A percentile compares a stretch with the other conserved stretches of the same genome.
Conservation (phyloP, 306 rosid genomes). For the Alnus glutinosa region DNA sequence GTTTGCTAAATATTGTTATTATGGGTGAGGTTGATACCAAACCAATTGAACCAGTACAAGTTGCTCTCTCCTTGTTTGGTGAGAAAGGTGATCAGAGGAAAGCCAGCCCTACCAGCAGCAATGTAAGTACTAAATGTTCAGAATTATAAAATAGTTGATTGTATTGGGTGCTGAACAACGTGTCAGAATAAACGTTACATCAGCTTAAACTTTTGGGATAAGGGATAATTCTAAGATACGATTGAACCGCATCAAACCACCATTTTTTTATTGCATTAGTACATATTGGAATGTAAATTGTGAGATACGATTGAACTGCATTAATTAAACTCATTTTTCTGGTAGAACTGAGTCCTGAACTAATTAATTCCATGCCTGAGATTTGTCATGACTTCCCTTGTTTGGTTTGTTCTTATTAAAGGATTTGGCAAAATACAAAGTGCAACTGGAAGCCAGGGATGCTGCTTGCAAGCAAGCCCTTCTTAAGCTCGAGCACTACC, state of each 20-base stretch:
- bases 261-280: neutral
- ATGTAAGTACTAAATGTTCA: conserved; percentile 45
- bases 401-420: conserved; percentile 21
- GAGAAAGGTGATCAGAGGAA: conserved; percentile 57
- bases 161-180: neutral
- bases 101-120: conserved; percentile 21
- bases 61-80: conserved; percentile 62
- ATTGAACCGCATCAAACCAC: neutral
- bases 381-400: neutral
- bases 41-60: conserved; percentile 73
- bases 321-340: neutral
- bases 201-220: neutral
- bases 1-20: conserved; percentile 22
- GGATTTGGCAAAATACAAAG: conserved; percentile 66
- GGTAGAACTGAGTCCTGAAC: neutral
- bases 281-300: too few species aligned
- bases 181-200: too few species aligned
- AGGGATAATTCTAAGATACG: too few species aligned
- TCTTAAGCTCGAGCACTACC: conserved; percentile 59
- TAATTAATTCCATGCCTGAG: neutral
- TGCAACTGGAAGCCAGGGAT: conserved; percentile 75
- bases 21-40: conserved; percentile 81
- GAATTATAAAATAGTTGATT: neutral
- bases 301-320: too few species aligned
- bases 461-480: conserved; percentile 63